Evolutionary conservation across 495 filamentous ascomycete species (phyloP), one percentile per base, ranked within the genome.

Genomic region (Penicillium cinerascens): DNA sequence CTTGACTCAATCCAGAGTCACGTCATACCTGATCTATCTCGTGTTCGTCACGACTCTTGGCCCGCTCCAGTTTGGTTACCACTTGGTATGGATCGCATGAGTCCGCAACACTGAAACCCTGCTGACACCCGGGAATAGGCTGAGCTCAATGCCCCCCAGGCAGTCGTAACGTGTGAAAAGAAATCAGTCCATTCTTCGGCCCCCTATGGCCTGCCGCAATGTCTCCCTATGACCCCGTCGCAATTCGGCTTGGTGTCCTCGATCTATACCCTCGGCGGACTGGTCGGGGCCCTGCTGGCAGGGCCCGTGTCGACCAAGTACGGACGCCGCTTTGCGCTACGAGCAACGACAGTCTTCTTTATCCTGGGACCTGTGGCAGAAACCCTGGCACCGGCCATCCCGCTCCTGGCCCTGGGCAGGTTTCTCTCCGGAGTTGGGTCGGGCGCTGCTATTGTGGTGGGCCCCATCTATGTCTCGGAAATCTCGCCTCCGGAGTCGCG

Each of bases 391-490:
- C 67, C 77, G 3, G 83, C 78, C n/a, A 86, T 96, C 20, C 60
- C 75, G 0, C 50, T 87, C 16, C 75, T 98, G 54, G 75, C 76
- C 4, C 47, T 89, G 21, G 93, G 93, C 21, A 78, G 95, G 26
- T 76, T 95, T 17, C 67, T 97, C 11, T 85, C 87, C 4, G 93
- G 93, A 6, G 56, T 96, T 2, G 93, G 87, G 6, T 87, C 91
- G 7, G 93, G 95, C 6, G 87, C 90, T 6, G 81, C 89, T 7
- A 87, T 91, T 8, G 93, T 97, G 20, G 87, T 95, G n/a, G 89
- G 93, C 0, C 93, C 93, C n/a, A 82, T 97, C 26, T 97, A 92
- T 69, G 87, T 98, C 51, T 90, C 89, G 16, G 95, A 98, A 67
- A 78, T 95, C 16, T 87, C 91, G 0, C 93, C 92, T 15, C 87